Evolutionary conservation across 2,329 filamentous ascomycete species (phyloP).

Genomic region (Trichoderma sp.): DNA sequence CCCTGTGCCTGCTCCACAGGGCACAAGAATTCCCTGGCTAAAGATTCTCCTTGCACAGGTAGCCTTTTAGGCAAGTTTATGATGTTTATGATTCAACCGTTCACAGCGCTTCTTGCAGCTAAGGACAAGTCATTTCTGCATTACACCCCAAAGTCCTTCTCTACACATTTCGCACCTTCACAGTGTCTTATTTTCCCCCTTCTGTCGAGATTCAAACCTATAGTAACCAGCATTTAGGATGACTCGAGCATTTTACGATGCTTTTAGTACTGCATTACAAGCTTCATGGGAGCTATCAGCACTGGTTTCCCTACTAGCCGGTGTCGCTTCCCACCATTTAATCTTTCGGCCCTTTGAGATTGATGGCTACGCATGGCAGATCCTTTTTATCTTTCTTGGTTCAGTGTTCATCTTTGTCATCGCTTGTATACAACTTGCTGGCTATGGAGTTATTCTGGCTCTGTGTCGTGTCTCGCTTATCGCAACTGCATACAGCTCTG

Average conservation of each 20-base stretch:
- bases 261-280: background rate
- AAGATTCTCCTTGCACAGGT: too few relatives aligned
- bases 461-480: background rate
- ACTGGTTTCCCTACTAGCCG: background rate
- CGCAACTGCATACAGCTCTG: background rate
- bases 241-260: background rate
- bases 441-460: background rate
- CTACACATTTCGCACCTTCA: too few relatives aligned
- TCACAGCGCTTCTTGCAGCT: too few relatives aligned
- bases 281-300: background rate
- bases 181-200: too few relatives aligned
- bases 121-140: too few relatives aligned
- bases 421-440: background rate
- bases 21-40: too few relatives aligned
- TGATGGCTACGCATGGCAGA: conserved; percentile 1
- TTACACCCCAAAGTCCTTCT: too few relatives aligned
- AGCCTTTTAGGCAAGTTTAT: too few relatives aligned
- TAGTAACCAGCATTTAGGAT: background rate
- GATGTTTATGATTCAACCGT: too few relatives aligned
- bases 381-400: background rate
- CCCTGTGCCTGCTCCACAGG: too few relatives aligned
- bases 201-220: background rate
- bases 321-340: background rate
- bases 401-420: background rate
- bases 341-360: conserved; percentile 6